Evolutionary conservation across 257 asterid species (phyloP), one percentile per base, ranked within the genome.

Genomic region (Plantago ovata): DNA sequence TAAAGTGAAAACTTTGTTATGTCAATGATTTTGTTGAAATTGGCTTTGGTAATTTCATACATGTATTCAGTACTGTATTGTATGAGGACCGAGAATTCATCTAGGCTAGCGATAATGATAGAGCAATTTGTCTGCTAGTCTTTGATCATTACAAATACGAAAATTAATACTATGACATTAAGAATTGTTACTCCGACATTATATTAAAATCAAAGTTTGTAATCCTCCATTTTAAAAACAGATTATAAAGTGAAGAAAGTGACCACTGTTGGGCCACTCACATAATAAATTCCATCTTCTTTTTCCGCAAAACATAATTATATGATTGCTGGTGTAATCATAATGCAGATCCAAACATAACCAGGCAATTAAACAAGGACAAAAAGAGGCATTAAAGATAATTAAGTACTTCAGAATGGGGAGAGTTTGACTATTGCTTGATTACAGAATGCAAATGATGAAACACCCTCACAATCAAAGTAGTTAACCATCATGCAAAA

Each of bases 301-400:
- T 21, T 20, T 47, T 18, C 1, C 19, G 14, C 55, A 49, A 21
- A 49, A 49, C 55, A 49, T 48, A 48, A 48, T 48, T 48, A 48
- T 48, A 20, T 20, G 54, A 48, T 21, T 49, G 55, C 55, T 49
- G 55, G 55, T 49, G 55, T 49, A 19, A 49, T 49, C 56, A 19
- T 50, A 22, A 18, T 50, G 56, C 38, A 50, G 56, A 23, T n/a
- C n/a, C n/a, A n/a, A n/a, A n/a, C n/a, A n/a, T 50, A 19, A 19
- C 20, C 15, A 13, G 21, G 38, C 11, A 22, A 12, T 2, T 22
- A 12, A 50, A 23, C 56, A 50, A 23, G 13, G 23, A 16, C 13
- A 18, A 9, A 50, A 22, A 50, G 56, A 50, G n/a, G 6, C 23
- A 50, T 12, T 32, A 13, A 20, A 49, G 36, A 13, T 21, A 20